A percentile compares a stretch with the other conserved stretches of the same genome.
phyloP scores from a whole-genome alignment of 768 basidiomycete species.

The Lactarius vividus region DNA sequence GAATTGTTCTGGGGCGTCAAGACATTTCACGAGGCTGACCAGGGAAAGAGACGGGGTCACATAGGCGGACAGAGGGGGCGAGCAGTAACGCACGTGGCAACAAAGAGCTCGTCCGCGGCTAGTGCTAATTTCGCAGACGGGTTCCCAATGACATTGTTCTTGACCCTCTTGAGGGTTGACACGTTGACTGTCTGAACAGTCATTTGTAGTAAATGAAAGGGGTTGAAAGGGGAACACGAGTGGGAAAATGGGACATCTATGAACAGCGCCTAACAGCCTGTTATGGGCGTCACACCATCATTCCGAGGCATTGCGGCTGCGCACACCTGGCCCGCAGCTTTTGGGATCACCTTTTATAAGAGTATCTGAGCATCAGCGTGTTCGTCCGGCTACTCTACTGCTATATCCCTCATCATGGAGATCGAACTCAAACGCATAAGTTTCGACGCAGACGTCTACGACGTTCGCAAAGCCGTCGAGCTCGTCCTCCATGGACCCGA shows the following conservation, averaged over 20 bases:
- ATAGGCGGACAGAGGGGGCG: constrained; percentile 1
- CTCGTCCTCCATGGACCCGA: constrained; percentile 51
- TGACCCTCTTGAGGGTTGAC: constrained; percentile 58
- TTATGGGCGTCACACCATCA: not conserved
- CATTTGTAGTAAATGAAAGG: constrained; percentile 26
- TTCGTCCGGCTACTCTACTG: not conserved
- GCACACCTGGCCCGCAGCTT: not conserved
- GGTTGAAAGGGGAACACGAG: not conserved
- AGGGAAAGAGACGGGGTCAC: not conserved
- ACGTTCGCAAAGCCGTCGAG: constrained; percentile 56
- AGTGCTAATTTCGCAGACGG: constrained; percentile 64
- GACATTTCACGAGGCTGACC: constrained; percentile 59
- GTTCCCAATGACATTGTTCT: constrained; percentile 79
- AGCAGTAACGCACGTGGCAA: constrained; percentile 47
- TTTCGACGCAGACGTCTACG: constrained; percentile 47
- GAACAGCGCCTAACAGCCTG: not conserved
- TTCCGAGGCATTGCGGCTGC: constrained; percentile 30
- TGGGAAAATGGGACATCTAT: not conserved
- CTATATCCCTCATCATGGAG: constrained; percentile 35
- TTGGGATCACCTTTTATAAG: not conserved
- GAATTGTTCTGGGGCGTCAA: constrained; percentile 43
- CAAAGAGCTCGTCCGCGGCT: constrained; percentile 53
- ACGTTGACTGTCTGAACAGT: constrained; percentile 33
- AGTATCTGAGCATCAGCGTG: not conserved
- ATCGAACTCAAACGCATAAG: constrained; percentile 37